These are phyloP conservation scores for Metschnikowia gelsemii DNA, from an alignment of 805 yeast genomes.

Conservation along the genomic window DNA sequence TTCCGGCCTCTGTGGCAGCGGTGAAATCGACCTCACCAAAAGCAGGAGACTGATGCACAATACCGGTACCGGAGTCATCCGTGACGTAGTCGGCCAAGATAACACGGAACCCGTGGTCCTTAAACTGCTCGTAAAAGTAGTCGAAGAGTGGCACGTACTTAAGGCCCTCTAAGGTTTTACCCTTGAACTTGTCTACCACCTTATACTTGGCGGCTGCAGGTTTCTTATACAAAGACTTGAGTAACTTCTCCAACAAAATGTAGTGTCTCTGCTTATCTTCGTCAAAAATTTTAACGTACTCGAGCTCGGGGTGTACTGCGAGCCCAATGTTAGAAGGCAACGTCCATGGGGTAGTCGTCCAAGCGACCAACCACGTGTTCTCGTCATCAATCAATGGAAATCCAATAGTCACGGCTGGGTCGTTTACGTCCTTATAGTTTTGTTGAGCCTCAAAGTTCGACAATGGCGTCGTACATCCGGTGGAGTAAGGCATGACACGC, in stretches of 20 bases:
- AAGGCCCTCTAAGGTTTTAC: conserved; percentile 74
- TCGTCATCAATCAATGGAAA: conserved; percentile 81
- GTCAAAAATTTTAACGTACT: conserved; percentile 88
- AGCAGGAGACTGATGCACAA: conserved; percentile 97
- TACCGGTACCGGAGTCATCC: conserved; percentile 96
- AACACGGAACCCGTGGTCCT: conserved; percentile 79
- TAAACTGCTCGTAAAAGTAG: conserved; percentile 73
- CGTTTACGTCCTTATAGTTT: conserved; percentile 94
- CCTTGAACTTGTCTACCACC: conserved; percentile 76
- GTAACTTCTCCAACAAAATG: conserved; percentile 79
- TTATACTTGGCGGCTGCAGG: conserved; percentile 87
- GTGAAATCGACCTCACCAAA: conserved; percentile 98
- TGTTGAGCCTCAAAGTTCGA: conserved; percentile 98
- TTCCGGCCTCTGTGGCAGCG: conserved; percentile 72
- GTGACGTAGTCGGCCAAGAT: conserved; percentile 82
- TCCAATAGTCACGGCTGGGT: conserved; percentile 93
- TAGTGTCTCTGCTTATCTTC: conserved; percentile 80
- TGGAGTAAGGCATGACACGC: conserved; percentile 98
- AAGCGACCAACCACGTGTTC: conserved; percentile 82
- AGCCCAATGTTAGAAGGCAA: conserved; percentile 90
- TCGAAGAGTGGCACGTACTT: conserved; percentile 82
- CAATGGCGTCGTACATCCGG: conserved; percentile 94
- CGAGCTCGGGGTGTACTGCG: conserved; percentile 88
- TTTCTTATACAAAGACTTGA: conserved; percentile 87
- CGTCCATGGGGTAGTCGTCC: conserved; percentile 99